Percentiles rank a stretch among this genome's conserved stretches.
Evolutionary conservation across 306 rosid genomes (phyloP).

Genomic region (Crotalaria pallida): DNA sequence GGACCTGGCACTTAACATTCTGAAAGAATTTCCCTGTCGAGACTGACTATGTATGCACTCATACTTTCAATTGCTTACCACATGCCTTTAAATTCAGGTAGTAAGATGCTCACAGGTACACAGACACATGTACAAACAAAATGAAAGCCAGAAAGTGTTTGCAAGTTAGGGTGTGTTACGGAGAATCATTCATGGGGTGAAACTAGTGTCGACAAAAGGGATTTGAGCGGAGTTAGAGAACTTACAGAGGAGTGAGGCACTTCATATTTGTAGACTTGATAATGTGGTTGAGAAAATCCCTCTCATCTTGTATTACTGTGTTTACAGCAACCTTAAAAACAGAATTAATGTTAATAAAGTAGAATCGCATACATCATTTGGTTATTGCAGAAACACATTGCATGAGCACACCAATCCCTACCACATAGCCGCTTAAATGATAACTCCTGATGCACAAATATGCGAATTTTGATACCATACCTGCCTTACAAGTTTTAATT

Average conservation of each 20-base stretch:
- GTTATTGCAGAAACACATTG: not conserved
- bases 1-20: too few relatives aligned
- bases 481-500: not conserved
- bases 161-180: not conserved
- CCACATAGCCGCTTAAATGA: not conserved
- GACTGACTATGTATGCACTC: not conserved
- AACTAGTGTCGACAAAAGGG: slow-evolving; percentile 4
- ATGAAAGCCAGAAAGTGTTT: not conserved
- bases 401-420: not conserved
- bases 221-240: too few relatives aligned
- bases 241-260: slow-evolving; percentile 87
- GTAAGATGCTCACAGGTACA: too few relatives aligned
- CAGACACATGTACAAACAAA: not conserved
- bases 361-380: slow-evolving; percentile 15
- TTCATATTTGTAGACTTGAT: slow-evolving; percentile 87
- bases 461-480: not conserved
- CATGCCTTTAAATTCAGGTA: too few relatives aligned
- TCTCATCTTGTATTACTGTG: slow-evolving; percentile 71
- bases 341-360: slow-evolving; percentile 10
- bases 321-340: slow-evolving; percentile 75
- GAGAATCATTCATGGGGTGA: not conserved
- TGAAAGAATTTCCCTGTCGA: not conserved
- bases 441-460: not conserved
- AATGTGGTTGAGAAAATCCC: slow-evolving; percentile 76
- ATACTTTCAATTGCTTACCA: not conserved